phyloP scores from a whole-genome alignment of 2,329 filamentous ascomycete species.

The Penicillium sp. region DNA sequence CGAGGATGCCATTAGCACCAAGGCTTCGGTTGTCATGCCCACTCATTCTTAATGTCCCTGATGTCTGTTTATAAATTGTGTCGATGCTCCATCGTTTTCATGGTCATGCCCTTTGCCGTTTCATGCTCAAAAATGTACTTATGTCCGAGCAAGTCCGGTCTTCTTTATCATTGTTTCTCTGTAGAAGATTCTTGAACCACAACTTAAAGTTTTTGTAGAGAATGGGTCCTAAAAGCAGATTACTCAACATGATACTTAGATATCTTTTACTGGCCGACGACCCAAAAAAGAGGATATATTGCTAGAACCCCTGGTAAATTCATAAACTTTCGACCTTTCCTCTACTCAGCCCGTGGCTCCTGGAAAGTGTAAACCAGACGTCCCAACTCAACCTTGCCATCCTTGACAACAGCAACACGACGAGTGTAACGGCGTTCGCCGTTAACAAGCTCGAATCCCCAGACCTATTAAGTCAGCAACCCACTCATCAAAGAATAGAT shows the following conservation, averaged over 20 bases:
- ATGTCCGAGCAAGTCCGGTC: background rate
- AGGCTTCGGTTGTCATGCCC: conserved; percentile 89
- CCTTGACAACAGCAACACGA: conserved; percentile 43
- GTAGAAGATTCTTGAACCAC: background rate
- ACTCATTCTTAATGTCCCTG: conserved; percentile 51
- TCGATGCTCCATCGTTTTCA: conserved; percentile 2
- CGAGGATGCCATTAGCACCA: conserved; percentile 79
- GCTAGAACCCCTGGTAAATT: background rate
- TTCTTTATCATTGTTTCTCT: background rate
- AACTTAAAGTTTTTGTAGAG: background rate
- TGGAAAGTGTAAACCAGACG: conserved; percentile 45
- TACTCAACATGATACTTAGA: background rate
- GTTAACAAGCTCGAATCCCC: conserved; percentile 48
- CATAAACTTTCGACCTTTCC: background rate
- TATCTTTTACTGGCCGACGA: background rate
- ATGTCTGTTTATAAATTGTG: background rate
- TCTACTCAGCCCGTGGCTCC: conserved; percentile 6
- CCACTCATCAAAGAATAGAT: background rate
- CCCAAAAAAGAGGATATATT: background rate
- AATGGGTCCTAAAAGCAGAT: background rate
- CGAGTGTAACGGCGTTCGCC: conserved; percentile 45
- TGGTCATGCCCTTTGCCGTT: background rate
- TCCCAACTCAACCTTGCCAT: conserved; percentile 34
- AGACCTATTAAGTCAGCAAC: conserved; percentile 35
- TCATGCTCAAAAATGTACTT: conserved; percentile 5